Evolutionary conservation across 441 rosid species (phyloP).

Genomic region (Melastoma candidum): DNA sequence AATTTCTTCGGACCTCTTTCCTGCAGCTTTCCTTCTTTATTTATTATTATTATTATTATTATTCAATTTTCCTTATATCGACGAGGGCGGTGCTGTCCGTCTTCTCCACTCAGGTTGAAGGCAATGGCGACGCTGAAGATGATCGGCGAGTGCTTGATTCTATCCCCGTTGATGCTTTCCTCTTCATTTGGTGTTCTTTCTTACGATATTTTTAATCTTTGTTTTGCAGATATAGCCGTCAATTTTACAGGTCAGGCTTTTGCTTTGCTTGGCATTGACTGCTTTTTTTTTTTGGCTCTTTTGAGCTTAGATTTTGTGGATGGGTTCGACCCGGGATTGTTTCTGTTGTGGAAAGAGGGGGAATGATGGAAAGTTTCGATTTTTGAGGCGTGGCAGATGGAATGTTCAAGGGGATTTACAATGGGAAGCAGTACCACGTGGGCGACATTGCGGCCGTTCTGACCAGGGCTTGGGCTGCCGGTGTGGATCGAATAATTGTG

Average conservation of each 20-base stretch:
- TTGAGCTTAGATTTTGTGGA: neutral
- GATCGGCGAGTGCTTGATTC: no score
- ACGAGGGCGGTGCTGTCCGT: no score
- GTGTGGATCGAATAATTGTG: conserved; percentile 88
- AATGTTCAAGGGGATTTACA: conserved; percentile 86
- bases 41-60: no score
- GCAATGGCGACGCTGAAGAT: no score
- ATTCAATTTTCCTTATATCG: no score
- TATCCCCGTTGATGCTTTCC: no score
- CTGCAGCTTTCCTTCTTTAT: no score
- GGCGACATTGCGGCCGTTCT: conserved; percentile 67
- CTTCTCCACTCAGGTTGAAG: no score
- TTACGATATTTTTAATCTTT: neutral
- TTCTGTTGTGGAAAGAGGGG: conserved; percentile 4
- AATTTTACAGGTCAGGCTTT: conserved; percentile 77
- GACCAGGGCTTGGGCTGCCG: conserved; percentile 86
- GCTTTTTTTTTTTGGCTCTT: conserved; percentile 3
- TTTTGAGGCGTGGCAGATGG: conserved; percentile 44
- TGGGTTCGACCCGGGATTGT: conserved; percentile 1
- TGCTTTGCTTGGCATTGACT: neutral
- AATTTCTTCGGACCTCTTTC: no score
- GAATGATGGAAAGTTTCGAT: neutral
- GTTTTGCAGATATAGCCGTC: conserved; percentile 72
- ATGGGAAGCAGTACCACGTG: conserved; percentile 72
- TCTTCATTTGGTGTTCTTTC: neutral